Base-by-base conservation (phyloP, 2,329 filamentous ascomycete species). In the Colletotrichum sublineola region DNA sequence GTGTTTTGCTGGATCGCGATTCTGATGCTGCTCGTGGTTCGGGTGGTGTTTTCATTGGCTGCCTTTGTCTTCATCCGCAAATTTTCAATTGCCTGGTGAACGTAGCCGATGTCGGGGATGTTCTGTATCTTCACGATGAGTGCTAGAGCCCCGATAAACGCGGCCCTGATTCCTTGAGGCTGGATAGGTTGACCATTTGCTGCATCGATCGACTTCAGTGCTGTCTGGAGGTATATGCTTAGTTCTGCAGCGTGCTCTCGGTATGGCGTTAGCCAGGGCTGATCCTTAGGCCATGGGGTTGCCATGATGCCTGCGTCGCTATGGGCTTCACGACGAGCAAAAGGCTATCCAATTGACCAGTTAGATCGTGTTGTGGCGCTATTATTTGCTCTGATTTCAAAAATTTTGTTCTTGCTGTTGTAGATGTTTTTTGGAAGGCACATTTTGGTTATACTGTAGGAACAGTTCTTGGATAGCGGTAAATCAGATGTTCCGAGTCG, bases 281-380 rank as follows among this genome's bases (percentile, higher is more conserved):
- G 44, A 42, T 67, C 65, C 65, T 67, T 24, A 20, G 65, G 56
- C 65, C 56, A 67, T 38, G 65, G 55, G 65, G 55, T 67, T 48
- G 56, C 56, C 33, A 61, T 67, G 55, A 33, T 52, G 53, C 42
- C 42, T 11, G 42, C 63, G 63, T 67, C 42, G 63, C 63, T 67
- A 50, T 67, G 40, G 63, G 63, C 55, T 36, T 46, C 55, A 50
- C 31, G 53, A 67, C 63, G 20, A 46, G 53, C 55, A 67, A 44
- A 40, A 48, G 63, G 63, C 40, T 66, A 66, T 66, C 63, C 52
- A 66, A 66, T 66, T 66, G 40, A 38, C 63, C 63, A 18, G 24
- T 52, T 31, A 24, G 55, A 60, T 14, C 55, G 63, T 67, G 63
- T 52, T 67, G 4, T 60, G 55, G 52, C n/a, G 63, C 55, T 60